Percentiles rank a stretch among this genome's conserved stretches.
Conservation (phyloP, 148 eudicot species). For the Rhododendron griersonianum region DNA sequence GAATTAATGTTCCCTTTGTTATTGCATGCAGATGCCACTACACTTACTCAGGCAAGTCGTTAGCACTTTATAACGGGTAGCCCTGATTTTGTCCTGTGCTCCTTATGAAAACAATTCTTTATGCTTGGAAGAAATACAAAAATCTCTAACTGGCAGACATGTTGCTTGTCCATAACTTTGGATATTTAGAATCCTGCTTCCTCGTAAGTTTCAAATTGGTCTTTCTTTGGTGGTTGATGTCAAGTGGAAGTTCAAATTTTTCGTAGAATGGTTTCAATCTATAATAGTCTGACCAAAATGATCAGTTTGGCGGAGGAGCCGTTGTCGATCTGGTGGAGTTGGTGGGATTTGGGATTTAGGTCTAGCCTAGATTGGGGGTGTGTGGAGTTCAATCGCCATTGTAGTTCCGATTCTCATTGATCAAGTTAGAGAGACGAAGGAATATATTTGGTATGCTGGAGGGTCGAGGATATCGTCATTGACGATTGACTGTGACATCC, state of each 20-base stretch:
- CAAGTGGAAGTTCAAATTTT: not conserved
- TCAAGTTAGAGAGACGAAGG: no score
- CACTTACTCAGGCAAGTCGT: conserved; percentile 82
- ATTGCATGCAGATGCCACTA: conserved; percentile 97
- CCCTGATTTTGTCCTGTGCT: conserved; percentile 6
- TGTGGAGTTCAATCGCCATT: no score
- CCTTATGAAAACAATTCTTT: not conserved
- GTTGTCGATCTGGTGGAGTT: no score
- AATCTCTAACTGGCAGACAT: not conserved
- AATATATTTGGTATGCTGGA: no score
- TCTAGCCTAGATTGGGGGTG: no score
- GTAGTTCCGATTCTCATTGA: no score
- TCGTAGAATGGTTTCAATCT: not conserved
- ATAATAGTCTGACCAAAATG: not conserved
- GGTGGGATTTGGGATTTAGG: no score
- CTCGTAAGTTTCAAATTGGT: not conserved
- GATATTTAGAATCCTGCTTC: not conserved
- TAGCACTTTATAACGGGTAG: not conserved
- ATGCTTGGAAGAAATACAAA: not conserved
- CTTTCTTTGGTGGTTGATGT: not conserved
- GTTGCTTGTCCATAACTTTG: not conserved
- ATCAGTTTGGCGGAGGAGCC: not conserved
- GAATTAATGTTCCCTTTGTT: conserved; percentile 95
- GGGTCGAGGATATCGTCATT: no score
- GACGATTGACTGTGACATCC: no score